Conservation (phyloP, 345 rosid species). For the Dimocarpus longan region DNA sequence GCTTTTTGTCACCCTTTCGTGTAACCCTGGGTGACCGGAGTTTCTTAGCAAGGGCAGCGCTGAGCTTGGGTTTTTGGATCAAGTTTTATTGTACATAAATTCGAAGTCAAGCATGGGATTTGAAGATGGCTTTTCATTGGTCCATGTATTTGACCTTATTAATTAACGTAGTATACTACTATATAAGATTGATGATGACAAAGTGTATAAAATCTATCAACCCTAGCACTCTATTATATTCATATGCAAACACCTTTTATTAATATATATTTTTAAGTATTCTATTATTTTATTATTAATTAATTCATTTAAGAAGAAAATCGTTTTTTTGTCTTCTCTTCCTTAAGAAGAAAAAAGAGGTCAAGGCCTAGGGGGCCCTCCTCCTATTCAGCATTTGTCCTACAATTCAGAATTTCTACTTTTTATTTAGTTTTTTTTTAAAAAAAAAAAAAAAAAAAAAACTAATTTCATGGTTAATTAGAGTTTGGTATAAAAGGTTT, state of each 20-base stretch:
- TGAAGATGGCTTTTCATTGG: conserved; percentile 7
- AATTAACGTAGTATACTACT: background rate
- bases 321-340: background rate
- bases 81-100: background rate
- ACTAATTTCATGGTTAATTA: background rate
- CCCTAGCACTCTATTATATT: background rate
- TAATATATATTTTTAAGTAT: background rate
- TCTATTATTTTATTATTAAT: background rate
- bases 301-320: background rate
- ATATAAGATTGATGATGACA: background rate
- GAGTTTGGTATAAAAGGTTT: background rate
- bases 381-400: too few species aligned
- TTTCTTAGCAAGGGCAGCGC: background rate
- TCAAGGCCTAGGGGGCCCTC: background rate
- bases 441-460: background rate
- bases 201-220: background rate
- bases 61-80: conserved; percentile 4
- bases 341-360: background rate
- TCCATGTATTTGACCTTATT: conserved; percentile 16
- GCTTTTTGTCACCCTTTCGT: background rate
- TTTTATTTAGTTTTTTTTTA: background rate
- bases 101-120: conserved; percentile 12
- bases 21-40: conserved; percentile 18
- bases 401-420: background rate
- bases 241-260: too few species aligned